Percentiles rank a stretch among this genome's conserved stretches.
Evolutionary conservation across 169 alveolate genomes (phyloP).

Genomic region (Cryptosporidium sp.): DNA sequence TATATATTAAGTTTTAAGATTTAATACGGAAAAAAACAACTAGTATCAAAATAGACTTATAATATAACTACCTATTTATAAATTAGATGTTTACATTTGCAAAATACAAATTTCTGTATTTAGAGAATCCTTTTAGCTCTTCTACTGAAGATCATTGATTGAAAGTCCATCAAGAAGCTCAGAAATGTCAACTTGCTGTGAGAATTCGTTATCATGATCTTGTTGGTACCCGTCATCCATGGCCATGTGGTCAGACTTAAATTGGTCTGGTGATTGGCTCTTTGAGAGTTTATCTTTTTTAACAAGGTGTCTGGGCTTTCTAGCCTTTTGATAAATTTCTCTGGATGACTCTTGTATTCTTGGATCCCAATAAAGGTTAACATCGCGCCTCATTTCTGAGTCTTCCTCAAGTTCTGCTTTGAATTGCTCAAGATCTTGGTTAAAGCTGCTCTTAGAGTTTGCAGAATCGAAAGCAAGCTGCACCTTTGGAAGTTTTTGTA

Average conservation of each 20-base stretch:
- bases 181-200: conserved; percentile 55
- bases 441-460: not conserved
- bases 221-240: conserved; percentile 1
- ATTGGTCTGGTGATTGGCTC: not conserved
- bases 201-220: conserved; percentile 3
- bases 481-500: conserved; percentile 74
- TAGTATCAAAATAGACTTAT: not conserved
- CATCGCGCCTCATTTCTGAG: conserved; percentile 85
- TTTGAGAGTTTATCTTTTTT: conserved; percentile 30
- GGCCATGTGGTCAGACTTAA: not conserved
- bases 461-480: conserved; percentile 47
- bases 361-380: conserved; percentile 86
- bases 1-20: conserved; percentile 1
- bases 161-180: conserved; percentile 72
- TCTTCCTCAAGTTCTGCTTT: conserved; percentile 89
- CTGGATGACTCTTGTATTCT: conserved; percentile 56
- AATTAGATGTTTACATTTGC: not conserved
- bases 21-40: not conserved
- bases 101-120: not conserved
- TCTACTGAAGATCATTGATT: conserved; percentile 31
- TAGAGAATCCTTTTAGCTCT: not conserved
- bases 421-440: conserved; percentile 88
- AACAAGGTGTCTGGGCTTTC: conserved; percentile 61
- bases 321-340: conserved; percentile 43
- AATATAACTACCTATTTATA: not conserved